phyloP scores from a whole-genome alignment of 148 eudicot species.

The Persicaria maculosa region DNA sequence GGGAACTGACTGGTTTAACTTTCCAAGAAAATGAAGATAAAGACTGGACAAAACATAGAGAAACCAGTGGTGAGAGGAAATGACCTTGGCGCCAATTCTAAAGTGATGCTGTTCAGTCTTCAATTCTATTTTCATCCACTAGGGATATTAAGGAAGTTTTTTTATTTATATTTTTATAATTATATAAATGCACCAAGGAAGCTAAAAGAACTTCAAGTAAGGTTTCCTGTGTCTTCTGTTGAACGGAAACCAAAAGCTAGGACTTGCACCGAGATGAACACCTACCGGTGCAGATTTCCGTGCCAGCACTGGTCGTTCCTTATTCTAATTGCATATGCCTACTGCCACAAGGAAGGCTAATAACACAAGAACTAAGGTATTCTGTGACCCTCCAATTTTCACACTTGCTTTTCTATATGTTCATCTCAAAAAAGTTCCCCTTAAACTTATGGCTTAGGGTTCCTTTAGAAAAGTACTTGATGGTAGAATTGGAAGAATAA shows the following conservation, averaged over 20 bases:
- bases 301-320: background rate
- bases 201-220: no score
- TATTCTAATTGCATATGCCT: background rate
- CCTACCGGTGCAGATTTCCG: background rate
- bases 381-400: background rate
- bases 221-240: no score
- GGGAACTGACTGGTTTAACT: background rate
- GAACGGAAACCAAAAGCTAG: background rate
- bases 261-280: background rate
- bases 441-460: background rate
- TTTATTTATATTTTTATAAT: no score
- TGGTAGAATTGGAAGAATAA: slow-evolving; percentile 5
- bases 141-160: no score
- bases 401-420: background rate
- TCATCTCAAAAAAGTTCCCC: no score
- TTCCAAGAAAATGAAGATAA: background rate
- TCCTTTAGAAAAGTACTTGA: background rate
- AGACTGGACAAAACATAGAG: background rate
- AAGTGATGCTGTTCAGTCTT: background rate
- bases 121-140: no score
- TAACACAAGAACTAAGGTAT: background rate
- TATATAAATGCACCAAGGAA: no score
- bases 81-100: background rate
- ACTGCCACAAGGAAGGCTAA: background rate
- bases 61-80: background rate